Evolutionary conservation across 805 yeast genomes (phyloP).

Genomic region (Dipodascus albidus): DNA sequence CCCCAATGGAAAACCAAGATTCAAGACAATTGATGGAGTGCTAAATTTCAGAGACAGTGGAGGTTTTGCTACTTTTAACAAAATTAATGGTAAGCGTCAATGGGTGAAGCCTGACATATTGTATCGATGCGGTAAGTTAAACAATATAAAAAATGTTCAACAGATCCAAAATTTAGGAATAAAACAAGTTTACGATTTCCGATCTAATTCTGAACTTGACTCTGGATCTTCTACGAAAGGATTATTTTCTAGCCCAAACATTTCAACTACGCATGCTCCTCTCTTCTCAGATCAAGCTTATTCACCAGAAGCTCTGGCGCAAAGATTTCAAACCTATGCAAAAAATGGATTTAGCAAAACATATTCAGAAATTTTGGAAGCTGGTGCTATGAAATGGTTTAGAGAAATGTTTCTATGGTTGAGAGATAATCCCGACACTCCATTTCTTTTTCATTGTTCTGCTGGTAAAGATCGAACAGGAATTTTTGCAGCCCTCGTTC

Average conservation of each 20-base stretch:
- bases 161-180: conserved; percentile 35
- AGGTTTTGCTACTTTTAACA: conserved; percentile 38
- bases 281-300: conserved; percentile 42
- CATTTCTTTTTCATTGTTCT: conserved; percentile 62
- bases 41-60: conserved; percentile 72
- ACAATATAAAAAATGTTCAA: conserved; percentile 42
- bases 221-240: conserved; percentile 31
- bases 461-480: conserved; percentile 89
- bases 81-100: conserved; percentile 22
- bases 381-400: conserved; percentile 19
- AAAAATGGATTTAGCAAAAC: conserved; percentile 50
- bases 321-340: conserved; percentile 41
- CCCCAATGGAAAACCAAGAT: conserved; percentile 33
- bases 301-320: conserved; percentile 55
- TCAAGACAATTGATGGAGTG: conserved; percentile 57
- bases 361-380: conserved; percentile 48
- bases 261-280: conserved; percentile 42
- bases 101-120: conserved; percentile 38
- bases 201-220: conserved; percentile 44
- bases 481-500: conserved; percentile 52
- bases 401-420: conserved; percentile 35
- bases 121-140: conserved; percentile 55
- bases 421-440: conserved; percentile 39
- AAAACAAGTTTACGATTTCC: conserved; percentile 50
- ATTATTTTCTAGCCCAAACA: conserved; percentile 27